phyloP scores from a whole-genome alignment of 176 grass and related monocot species.

The Musa acuminata region DNA sequence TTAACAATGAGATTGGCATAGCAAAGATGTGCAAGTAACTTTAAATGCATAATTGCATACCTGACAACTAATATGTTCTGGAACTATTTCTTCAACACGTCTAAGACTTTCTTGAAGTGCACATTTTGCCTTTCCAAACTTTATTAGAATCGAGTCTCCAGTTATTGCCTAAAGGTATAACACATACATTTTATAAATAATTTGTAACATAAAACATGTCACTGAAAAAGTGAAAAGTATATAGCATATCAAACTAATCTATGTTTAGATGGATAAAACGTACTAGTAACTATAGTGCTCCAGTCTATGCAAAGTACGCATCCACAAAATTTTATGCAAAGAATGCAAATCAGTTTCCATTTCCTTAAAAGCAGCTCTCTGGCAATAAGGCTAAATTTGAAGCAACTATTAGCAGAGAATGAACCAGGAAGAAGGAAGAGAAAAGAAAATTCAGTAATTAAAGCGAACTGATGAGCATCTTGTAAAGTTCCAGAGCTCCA shows the following conservation, averaged over 20 bases:
- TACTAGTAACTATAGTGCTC: too few species aligned
- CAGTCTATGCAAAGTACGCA: background rate
- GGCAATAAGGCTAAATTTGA: too few species aligned
- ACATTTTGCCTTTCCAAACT: conserved; percentile 82
- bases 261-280: too few species aligned
- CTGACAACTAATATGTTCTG: conserved; percentile 79
- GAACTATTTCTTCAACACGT: conserved; percentile 57
- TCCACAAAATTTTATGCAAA: background rate
- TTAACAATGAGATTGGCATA: background rate
- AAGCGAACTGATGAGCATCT: background rate
- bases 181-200: conserved; percentile 1
- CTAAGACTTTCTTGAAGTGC: conserved; percentile 82
- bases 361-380: background rate
- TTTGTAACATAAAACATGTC: background rate
- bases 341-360: background rate
- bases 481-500: background rate
- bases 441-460: background rate
- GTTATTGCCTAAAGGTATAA: conserved; percentile 69
- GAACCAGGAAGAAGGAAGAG: background rate
- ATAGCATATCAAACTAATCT: background rate
- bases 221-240: background rate
- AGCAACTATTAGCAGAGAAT: too few species aligned
- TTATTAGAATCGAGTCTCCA: conserved; percentile 69
- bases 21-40: conserved; percentile 26
- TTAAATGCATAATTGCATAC: conserved; percentile 20